Evolutionary conservation across 768 basidiomycete genomes (phyloP).

Genomic region (Lactarius quietus): DNA sequence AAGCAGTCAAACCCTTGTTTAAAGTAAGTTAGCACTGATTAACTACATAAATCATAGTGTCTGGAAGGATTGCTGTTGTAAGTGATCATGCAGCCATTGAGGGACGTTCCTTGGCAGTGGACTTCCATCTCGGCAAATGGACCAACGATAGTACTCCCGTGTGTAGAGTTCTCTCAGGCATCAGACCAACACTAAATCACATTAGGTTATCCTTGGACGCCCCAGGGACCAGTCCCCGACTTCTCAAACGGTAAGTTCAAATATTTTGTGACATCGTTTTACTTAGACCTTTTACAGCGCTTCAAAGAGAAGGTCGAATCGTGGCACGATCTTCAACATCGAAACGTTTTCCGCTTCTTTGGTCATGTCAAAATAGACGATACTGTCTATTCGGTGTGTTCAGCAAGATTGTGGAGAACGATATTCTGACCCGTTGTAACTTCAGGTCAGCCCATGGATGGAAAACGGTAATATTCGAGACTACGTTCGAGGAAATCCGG

Average conservation of each 20-base stretch:
- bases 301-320: conserved; percentile 43
- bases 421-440: neutral
- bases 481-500: conserved; percentile 35
- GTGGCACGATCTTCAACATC: conserved; percentile 42
- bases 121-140: conserved; percentile 44
- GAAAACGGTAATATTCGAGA: conserved; percentile 40
- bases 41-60: conserved; percentile 3
- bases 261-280: neutral
- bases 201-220: conserved; percentile 16
- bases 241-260: conserved; percentile 13
- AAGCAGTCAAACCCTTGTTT: neutral
- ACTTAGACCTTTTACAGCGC: conserved; percentile 31
- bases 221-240: conserved; percentile 9
- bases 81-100: conserved; percentile 33
- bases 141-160: conserved; percentile 37
- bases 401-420: too few species aligned
- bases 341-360: conserved; percentile 38
- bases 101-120: conserved; percentile 41
- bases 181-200: neutral
- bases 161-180: conserved; percentile 28
- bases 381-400: conserved; percentile 19
- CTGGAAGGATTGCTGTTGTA: conserved; percentile 35
- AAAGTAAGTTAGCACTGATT: neutral
- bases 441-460: conserved; percentile 47
- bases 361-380: conserved; percentile 38